Evolutionary conservation across 768 basidiomycete genomes (phyloP), one percentile per base, ranked within the genome.

Genomic region (Termitomyces sp.): DNA sequence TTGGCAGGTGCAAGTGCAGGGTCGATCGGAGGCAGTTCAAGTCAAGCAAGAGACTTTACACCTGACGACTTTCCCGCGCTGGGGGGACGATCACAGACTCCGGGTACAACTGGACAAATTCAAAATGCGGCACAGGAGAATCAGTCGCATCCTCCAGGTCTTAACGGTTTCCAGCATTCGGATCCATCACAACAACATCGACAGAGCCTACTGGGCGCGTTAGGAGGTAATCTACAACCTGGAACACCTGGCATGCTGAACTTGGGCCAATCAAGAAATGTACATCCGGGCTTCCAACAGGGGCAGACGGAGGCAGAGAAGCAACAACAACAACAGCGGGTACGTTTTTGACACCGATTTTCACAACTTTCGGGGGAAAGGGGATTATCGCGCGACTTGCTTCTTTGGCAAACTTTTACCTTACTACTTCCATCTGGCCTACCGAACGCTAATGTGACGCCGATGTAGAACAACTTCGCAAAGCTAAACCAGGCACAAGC

Each of bases 61-160:
- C 83, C 86, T 40, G 91, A 93, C 62, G 92, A 94, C 73, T 94
- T 94, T 68, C 92, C 92, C 50, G 92, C 92, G 17, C 75, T 94
- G 27, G 88, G 91, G 11, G 88, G 86, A 52, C 85, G 81, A 62
- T 72, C 76, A 56, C 76, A 79, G 60, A 56, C 75, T 56, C 72
- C 72, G 65, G 66, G 62, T 42, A 74, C 73, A 60, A 75, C 66
- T 50, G 58, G 67, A 25, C 72, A 71, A 57, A 70, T 59, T 59
- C 75, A 73, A 62, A 67, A 59, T 42, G 58, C 70, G 32, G 65
- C 59, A 41, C 75, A 67, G 66, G 79, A 74, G 60, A 78, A 61
- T 64, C 73, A 73, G 61, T 67, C 74, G 34, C 88, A 85, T 68
- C 88, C 88, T n/a, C 88, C 89, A 27, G 89, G 88, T n/a, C 68